Base-by-base conservation (phyloP, 2,329 filamentous ascomycete genomes). In the Aspergillus cejpii region DNA sequence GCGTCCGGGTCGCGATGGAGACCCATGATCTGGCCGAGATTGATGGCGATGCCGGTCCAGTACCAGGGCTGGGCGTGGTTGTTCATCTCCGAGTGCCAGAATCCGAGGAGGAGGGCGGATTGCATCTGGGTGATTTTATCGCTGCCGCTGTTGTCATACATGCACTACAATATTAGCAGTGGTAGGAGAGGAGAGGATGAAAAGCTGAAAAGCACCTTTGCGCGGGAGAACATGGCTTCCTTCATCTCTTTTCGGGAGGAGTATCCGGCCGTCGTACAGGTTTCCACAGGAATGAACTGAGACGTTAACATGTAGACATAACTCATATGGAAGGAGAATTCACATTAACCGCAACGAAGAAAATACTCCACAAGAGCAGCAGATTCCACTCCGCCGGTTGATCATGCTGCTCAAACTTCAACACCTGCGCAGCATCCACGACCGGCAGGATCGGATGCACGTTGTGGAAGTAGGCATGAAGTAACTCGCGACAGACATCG, bases 21-120 rank as follows among this genome's bases (percentile, higher is more conserved):
- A 0, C 72, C 71, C 2, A 72, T 60, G 3, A 65, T 68, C 21
- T 73, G 70, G 12, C 64, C 67, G 2, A 73, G 59, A 21, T 59
- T 63, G 39, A 73, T 67, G 4, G 71, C 69, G 19, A 69, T 60
- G n/a, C 71, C 68, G 3, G 64, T 67, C 70, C 71, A 74, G 43
- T 73, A 68, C 70, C 70, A 74, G 0, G 70, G 64, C 7, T 70
- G 65, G 6, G 60, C 62, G 10, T 68, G 62, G 39, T 73, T 67
- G 38, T 72, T 66, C 0, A 64, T 56, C 28, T 70, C 64, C 0
- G 64, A 64, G 39, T 70, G 69, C 62, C 66, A 74, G 43, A 69
- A 71, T 6, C 65, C 64, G 41, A 74, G 57, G 0, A 74, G 48
- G 1, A 74, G 59, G 6, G 68, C 62, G 0, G 70, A 62, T 50